Conservation (phyloP, 305 asterid genomes). For the Salvia sclarea region DNA sequence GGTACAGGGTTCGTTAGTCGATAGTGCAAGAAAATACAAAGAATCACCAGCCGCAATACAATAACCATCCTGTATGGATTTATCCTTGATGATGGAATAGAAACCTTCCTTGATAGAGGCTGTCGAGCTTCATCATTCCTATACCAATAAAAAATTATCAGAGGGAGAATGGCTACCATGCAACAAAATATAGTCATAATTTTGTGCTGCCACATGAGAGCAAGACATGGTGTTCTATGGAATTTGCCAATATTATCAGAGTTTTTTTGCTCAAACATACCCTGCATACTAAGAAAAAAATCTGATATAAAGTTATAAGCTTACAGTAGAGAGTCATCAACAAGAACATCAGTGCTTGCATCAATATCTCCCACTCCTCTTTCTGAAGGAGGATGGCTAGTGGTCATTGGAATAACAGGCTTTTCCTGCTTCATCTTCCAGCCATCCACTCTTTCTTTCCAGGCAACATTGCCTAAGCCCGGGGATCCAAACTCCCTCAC, state of each 20-base stretch:
- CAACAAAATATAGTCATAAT: conserved; percentile 17
- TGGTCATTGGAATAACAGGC: conserved; percentile 73
- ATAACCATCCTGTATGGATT: conserved; percentile 99
- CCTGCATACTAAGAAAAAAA: neutral
- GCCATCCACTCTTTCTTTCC: conserved; percentile 99
- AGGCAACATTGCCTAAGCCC: conserved; percentile 96
- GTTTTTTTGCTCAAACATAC: conserved; percentile 19
- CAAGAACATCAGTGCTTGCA: conserved; percentile 86
- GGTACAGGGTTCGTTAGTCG: conserved; percentile 95
- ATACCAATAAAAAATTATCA: conserved; percentile 37
- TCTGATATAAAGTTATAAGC: conserved; percentile 32
- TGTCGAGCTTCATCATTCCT: conserved; percentile 99
- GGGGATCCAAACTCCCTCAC: conserved; percentile 90
- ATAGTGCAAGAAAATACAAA: conserved; percentile 88
- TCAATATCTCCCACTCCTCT: conserved; percentile 92
- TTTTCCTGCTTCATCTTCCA: conserved; percentile 99
- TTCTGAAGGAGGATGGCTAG: conserved; percentile 93
- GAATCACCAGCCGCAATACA: conserved; percentile 82
- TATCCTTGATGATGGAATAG: conserved; percentile 92
- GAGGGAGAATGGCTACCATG: conserved; percentile 14
- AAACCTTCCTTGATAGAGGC: conserved; percentile 98
- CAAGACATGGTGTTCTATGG: conserved; percentile 13
- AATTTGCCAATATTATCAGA: conserved; percentile 6
- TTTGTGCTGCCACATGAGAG: conserved; percentile 23
- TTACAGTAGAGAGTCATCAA: conserved; percentile 86